These are phyloP conservation scores for Fagus crenata DNA, from an alignment of 306 rosid genomes.

Conservation along the genomic window DNA sequence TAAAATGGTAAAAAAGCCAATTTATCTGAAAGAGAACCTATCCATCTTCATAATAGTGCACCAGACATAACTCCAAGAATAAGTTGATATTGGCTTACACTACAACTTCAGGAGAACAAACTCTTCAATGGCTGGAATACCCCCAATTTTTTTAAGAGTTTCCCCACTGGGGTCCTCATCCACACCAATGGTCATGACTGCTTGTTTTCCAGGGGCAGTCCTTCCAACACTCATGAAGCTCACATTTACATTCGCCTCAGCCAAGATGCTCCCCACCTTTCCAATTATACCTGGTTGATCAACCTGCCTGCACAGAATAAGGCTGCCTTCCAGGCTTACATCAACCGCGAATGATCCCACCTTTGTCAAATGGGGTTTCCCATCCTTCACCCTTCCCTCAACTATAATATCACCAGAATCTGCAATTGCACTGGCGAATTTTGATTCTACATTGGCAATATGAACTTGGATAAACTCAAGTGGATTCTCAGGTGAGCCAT, in stretches of 20 bases:
- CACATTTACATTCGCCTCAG: conserved; percentile 87
- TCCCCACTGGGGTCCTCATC: conserved; percentile 78
- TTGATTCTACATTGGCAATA: conserved; percentile 93
- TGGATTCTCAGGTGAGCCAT: conserved; percentile 91
- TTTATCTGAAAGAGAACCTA: too few relatives aligned
- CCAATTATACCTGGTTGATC: conserved; percentile 99
- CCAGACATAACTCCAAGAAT: not conserved
- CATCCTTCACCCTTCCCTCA: conserved; percentile 90
- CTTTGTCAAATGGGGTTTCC: conserved; percentile 82
- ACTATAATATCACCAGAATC: conserved; percentile 83
- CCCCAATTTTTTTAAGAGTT: conserved; percentile 79
- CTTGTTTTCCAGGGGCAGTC: conserved; percentile 92
- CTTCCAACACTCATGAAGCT: conserved; percentile 99
- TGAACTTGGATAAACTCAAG: conserved; percentile 81
- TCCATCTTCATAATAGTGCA: not conserved
- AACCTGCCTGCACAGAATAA: conserved; percentile 92
- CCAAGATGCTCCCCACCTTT: conserved; percentile 78
- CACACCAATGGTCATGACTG: conserved; percentile 98
- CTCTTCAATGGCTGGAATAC: conserved; percentile 83
- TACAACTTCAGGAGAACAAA: conserved; percentile 88
- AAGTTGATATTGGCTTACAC: not conserved
- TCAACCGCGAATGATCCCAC: conserved; percentile 95
- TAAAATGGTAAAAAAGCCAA: too few relatives aligned
- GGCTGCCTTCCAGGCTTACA: conserved; percentile 90
- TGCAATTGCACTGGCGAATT: conserved; percentile 87